Base-by-base conservation (phyloP, 108 stramenopile species). In the Stephanodiscus triporus region DNA sequence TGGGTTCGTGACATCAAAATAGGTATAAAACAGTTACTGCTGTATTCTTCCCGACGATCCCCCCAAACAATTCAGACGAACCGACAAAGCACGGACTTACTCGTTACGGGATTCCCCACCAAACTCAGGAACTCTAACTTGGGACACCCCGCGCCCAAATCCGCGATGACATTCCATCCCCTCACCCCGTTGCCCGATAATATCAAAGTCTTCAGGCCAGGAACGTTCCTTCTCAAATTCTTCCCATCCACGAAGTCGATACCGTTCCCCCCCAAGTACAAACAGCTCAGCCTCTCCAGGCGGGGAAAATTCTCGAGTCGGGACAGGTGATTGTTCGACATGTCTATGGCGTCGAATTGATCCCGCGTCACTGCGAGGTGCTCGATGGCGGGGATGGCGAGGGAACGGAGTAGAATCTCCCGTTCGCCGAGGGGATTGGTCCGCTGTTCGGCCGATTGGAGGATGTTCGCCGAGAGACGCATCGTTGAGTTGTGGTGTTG, bases 401-500 rank as follows among this genome's bases (percentile, higher is more conserved):
- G 75, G 5, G 88, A 91, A 34, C 91, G 88, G 48, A 94, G 76
- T 30, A 94, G 82, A 6, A 94, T 70, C 73, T 94, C 93, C 7
- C 93, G 85, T 78, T 94, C 93, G 61, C 87, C 87, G 45, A 92
- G 71, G 20, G 89, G 80, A 71, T 94, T 94, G 45, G 91, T 88
- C 49, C 93, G 76, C 66, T 94, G 93, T 76, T 94, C 93, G 74
- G 91, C 87, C 14, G 85, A 81, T 66, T 72, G 73, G 51, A 94
- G 65, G 22, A 92, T 65, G 62, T 94, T 85, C 17, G 93, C 91
- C 2, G 91, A 90, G 74, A 94, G 83, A 73, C 93, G 85, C 93
- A 94, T 94, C 53, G n/a, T 73, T 5, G 32, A 2, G 32, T n/a
- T n/a, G 6, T 50, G 4, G 49, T 50, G 49, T 8, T n/a, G n/a